Evolutionary conservation across 139 green algal species (phyloP).

Genomic region (Choricystis sp.): DNA sequence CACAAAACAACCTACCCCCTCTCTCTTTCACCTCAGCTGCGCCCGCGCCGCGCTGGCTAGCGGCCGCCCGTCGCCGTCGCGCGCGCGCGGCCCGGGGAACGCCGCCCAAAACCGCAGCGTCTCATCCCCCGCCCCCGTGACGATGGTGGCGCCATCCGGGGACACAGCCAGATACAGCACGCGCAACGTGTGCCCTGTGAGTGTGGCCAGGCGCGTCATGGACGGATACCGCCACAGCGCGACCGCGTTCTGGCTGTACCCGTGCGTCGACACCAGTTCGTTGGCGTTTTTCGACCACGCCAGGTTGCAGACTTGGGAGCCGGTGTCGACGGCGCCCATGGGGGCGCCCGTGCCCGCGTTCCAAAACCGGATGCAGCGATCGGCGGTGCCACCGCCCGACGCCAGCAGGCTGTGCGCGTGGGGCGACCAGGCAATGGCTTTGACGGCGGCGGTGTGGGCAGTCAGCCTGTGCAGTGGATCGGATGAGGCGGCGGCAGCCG

Average conservation of each 20-base stretch:
- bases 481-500: constrained; percentile 5
- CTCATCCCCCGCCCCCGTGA: constrained; percentile 81
- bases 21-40: constrained; percentile 3
- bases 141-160: constrained; percentile 93
- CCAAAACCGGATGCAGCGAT: constrained; percentile 93
- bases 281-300: constrained; percentile 92
- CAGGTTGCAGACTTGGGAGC: constrained; percentile 84
- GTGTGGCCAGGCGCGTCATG: constrained; percentile 74
- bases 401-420: constrained; percentile 92
- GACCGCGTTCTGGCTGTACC: constrained; percentile 93
- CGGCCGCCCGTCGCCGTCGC: constrained; percentile 13
- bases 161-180: constrained; percentile 90
- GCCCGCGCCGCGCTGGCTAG: constrained; percentile 2
- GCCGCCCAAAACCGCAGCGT: constrained; percentile 93
- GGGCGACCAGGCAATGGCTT: constrained; percentile 92
- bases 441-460: constrained; percentile 68
- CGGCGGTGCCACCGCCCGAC: constrained; percentile 83
- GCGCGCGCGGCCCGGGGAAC: constrained; percentile 51
- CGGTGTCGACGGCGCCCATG: not conserved
- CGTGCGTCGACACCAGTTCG: constrained; percentile 94
- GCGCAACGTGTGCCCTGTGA: constrained; percentile 82
- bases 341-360: constrained; percentile 24
- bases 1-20: not conserved
- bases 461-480: constrained; percentile 28
- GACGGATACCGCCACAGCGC: constrained; percentile 54